phyloP scores from a whole-genome alignment of 495 filamentous ascomycete species.

The Aspergillus mulundensis region DNA sequence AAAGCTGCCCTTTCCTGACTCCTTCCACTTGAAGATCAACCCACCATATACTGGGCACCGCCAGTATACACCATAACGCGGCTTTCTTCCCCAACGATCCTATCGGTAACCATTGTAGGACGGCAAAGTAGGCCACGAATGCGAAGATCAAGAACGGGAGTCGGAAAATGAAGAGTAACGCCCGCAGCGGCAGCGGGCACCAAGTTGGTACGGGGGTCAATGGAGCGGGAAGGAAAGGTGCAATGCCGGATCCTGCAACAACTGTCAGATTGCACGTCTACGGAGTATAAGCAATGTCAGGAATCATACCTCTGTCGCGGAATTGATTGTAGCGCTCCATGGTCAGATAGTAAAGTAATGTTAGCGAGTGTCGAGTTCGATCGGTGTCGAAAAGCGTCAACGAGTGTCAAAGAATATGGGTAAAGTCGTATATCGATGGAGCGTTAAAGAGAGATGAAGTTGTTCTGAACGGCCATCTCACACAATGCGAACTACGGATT shows the following conservation, averaged over 20 bases:
- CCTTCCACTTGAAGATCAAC: constrained; percentile 94
- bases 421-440: background rate
- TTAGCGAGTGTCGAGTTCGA: too few species aligned
- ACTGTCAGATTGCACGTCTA: constrained; percentile 1
- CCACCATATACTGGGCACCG: constrained; percentile 92
- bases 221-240: constrained; percentile 83
- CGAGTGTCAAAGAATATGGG: background rate
- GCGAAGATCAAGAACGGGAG: constrained; percentile 72
- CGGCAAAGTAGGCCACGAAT: constrained; percentile 64
- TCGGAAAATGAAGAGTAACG: constrained; percentile 74
- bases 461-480: background rate
- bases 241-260: constrained; percentile 80
- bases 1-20: constrained; percentile 75
- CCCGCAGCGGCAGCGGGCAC: constrained; percentile 56
- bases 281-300: background rate
- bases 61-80: constrained; percentile 78
- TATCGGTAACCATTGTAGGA: constrained; percentile 85
- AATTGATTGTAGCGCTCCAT: constrained; percentile 99
- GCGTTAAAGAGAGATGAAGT: background rate
- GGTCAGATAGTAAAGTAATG: background rate
- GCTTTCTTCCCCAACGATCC: constrained; percentile 75
- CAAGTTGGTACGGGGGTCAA: constrained; percentile 47
- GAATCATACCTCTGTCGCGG: constrained; percentile 74
- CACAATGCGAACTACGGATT: background rate
- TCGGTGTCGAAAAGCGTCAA: too few species aligned